Percentiles rank a stretch among this genome's conserved stretches.
These are phyloP conservation scores for Epichloe baconii DNA, from an alignment of 2,329 filamentous ascomycete species.

Conservation along the genomic window DNA sequence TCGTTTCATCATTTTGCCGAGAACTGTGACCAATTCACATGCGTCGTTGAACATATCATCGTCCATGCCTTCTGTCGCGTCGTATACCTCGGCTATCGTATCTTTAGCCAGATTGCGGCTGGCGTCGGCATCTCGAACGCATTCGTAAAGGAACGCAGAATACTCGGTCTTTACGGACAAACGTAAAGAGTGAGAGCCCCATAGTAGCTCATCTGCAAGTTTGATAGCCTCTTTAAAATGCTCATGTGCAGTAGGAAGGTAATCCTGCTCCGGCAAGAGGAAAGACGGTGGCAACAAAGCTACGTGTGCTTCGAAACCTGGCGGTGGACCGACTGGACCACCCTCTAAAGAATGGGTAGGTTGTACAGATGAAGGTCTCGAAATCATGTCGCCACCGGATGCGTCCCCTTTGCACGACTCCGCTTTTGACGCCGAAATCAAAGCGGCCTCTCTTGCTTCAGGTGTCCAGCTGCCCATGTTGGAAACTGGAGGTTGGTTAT, in stretches of 20 bases:
- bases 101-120: conserved; percentile 67
- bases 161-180: conserved; percentile 88
- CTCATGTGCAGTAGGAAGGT: conserved; percentile 66
- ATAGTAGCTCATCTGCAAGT: conserved; percentile 63
- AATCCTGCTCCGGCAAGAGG: conserved; percentile 66
- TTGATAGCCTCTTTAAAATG: conserved; percentile 68
- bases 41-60: conserved; percentile 93
- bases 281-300: conserved; percentile 49
- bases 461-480: conserved; percentile 41
- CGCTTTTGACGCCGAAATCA: conserved; percentile 16
- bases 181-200: conserved; percentile 79
- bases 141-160: conserved; percentile 86
- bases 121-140: conserved; percentile 65
- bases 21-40: conserved; percentile 70
- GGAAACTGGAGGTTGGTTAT: conserved; percentile 74
- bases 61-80: conserved; percentile 81
- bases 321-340: conserved; percentile 43
- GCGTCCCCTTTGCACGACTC: conserved; percentile 38
- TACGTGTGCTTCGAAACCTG: conserved; percentile 35
- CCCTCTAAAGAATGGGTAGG: conserved; percentile 40
- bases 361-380: conserved; percentile 32
- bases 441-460: conserved; percentile 25
- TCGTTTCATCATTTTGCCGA: conserved; percentile 82
- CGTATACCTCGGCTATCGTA: conserved; percentile 83
- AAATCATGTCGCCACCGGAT: conserved; percentile 27